These are phyloP conservation scores for Tulasnella sp. DNA, from an alignment of 768 basidiomycete species.

Conservation along the genomic window DNA sequence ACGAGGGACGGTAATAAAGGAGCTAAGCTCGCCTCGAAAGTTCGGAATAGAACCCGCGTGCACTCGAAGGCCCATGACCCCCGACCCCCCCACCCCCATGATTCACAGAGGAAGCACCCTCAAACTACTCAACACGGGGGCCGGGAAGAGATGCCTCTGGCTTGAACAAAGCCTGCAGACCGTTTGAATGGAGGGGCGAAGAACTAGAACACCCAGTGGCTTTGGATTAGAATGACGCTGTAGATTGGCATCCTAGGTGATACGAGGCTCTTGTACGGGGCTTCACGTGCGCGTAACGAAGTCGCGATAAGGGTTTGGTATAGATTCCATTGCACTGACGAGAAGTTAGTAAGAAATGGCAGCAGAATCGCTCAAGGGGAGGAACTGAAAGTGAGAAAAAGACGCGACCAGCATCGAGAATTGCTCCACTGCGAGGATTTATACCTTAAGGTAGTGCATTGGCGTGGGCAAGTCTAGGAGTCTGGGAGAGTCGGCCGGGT, in stretches of 20 bases:
- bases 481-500: not conserved
- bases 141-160: not conserved
- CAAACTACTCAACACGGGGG: not conserved
- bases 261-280: too few species aligned
- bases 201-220: not conserved
- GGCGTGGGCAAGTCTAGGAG: not conserved
- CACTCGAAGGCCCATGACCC: not conserved
- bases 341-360: too few species aligned
- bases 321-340: too few species aligned
- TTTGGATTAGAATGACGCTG: not conserved
- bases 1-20: not conserved
- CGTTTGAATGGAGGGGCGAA: not conserved
- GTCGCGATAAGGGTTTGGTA: not conserved
- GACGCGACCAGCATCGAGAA: not conserved
- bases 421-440: not conserved
- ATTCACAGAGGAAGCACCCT: not conserved
- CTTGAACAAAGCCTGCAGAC: not conserved
- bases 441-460: not conserved
- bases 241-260: too few species aligned
- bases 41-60: not conserved
- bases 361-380: too few species aligned
- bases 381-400: not conserved
- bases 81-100: too few species aligned
- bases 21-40: not conserved
- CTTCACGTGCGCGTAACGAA: too few species aligned